Conservation (phyloP, 1,139 yeast species). For the Insectozyma bohioensis region DNA sequence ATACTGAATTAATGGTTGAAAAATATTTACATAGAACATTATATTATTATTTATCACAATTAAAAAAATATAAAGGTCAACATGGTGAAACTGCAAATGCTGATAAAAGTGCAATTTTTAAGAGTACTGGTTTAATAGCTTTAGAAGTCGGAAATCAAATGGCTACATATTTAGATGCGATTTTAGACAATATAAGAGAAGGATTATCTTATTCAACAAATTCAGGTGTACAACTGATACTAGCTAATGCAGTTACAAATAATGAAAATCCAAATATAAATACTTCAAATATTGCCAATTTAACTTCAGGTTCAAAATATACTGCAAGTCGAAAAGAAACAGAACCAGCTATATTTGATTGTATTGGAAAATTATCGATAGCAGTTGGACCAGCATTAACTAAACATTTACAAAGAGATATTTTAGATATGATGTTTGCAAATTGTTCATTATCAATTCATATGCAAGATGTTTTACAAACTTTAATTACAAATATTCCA, state of each 20-base stretch:
- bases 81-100: constrained; percentile 40
- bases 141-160: constrained; percentile 83
- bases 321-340: constrained; percentile 65
- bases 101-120: constrained; percentile 75
- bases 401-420: constrained; percentile 80
- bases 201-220: constrained; percentile 57
- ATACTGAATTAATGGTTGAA: constrained; percentile 74
- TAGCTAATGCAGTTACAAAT: constrained; percentile 36
- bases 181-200: constrained; percentile 79
- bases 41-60: constrained; percentile 72
- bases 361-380: constrained; percentile 80
- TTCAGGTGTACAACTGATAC: constrained; percentile 42
- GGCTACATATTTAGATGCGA: constrained; percentile 85
- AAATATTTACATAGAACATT: constrained; percentile 80
- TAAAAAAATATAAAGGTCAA: constrained; percentile 62
- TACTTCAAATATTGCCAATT: constrained; percentile 14
- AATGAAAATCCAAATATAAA: constrained; percentile 14
- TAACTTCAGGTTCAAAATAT: constrained; percentile 52
- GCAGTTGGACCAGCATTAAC: constrained; percentile 97
- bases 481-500: constrained; percentile 72
- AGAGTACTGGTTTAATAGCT: constrained; percentile 85
- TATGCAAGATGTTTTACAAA: constrained; percentile 71
- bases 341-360: constrained; percentile 86
- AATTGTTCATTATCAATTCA: constrained; percentile 80
- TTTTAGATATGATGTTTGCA: constrained; percentile 72